Base-by-base conservation (phyloP, 1,284 basidiomycete species). In the Boletellus sp. region DNA sequence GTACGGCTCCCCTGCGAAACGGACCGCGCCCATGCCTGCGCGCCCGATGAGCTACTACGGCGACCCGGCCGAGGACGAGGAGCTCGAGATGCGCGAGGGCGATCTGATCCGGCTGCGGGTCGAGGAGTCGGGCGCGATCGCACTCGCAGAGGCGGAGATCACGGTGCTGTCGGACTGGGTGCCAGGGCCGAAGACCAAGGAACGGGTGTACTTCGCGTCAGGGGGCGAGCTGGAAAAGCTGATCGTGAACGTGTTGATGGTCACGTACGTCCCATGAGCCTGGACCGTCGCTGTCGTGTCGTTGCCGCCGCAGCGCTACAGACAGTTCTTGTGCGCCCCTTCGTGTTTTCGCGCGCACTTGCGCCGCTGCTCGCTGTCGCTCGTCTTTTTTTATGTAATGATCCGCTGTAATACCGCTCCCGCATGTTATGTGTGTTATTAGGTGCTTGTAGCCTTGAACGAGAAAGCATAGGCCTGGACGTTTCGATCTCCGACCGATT, bases 191-290 rank as follows among this genome's bases (percentile, higher is more conserved):
- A 70, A 81, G 30, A 78, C 83, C 30, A 84, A 80, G 62, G 80
- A 86, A 55, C 73, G 82, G 10, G 84, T 88, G 4, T 78, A 80
- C 33, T 84, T 88, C 50, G 75, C 86, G 8, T 76, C 79, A 14
- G 71, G 71, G 6, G 81, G 82, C 5, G 77, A 81, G 58, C 59
- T 88, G 60, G 80, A 85, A 61, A 87, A 81, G 64, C 63, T 89
- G 49, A 74, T 87, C 8, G 82, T 89, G 19, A 87, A 88, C 61
- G 76, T 82, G 21, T 61, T 88, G 43, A 58, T 89, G 42, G 82
- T 87, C 20, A 78, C 79, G 7, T 87, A 72, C 55, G 77, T 87
- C 48, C 66, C 66, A 43, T 64, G 60, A 45, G n/a, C n/a, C n/a
- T n/a, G n/a, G n/a, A n/a, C n/a, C n/a, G n/a, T n/a, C n/a, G n/a